phyloP scores from a whole-genome alignment of 2,329 filamentous ascomycete genomes.

The Huntiella moniliformis region DNA sequence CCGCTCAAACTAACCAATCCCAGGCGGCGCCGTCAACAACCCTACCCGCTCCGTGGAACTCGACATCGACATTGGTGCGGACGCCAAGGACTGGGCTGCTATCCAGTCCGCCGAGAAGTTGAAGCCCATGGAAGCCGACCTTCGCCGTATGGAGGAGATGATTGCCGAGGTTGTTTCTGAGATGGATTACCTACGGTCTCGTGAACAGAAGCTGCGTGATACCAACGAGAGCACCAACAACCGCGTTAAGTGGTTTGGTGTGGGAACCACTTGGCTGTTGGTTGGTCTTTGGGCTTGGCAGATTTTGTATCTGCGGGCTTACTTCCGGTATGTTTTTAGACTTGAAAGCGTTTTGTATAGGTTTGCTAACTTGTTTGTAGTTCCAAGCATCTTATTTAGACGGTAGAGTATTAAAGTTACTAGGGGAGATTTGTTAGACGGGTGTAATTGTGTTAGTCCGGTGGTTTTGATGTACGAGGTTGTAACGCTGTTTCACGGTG shows the following conservation, averaged over 20 bases:
- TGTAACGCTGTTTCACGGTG: too few species aligned
- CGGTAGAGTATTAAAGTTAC: too few species aligned
- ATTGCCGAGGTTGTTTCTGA: constrained; percentile 74
- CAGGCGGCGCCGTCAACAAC: constrained; percentile 21
- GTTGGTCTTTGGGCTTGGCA: constrained; percentile 86
- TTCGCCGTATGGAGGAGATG: constrained; percentile 81
- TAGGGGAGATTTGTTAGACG: too few species aligned
- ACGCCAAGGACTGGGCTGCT: constrained; percentile 94
- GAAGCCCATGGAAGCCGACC: constrained; percentile 87
- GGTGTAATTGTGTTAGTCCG: too few species aligned
- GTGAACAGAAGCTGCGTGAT: constrained; percentile 91
- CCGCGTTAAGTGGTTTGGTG: constrained; percentile 95
- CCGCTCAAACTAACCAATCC: not conserved
- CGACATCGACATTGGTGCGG: constrained; percentile 88
- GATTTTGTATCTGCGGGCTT: constrained; percentile 90
- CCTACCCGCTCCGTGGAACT: constrained; percentile 63
- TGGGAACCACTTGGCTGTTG: constrained; percentile 81
- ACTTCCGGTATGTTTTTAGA: constrained; percentile 50
- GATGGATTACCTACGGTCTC: constrained; percentile 82
- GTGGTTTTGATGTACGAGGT: too few species aligned
- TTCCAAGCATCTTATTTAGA: constrained; percentile 51
- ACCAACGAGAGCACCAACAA: constrained; percentile 99
- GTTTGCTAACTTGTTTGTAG: constrained; percentile 19
- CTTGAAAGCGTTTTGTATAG: too few species aligned
- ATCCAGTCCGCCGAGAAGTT: constrained; percentile 95